Base-by-base conservation (phyloP, 306 rosid genomes). In the Carpinus fangiana region DNA sequence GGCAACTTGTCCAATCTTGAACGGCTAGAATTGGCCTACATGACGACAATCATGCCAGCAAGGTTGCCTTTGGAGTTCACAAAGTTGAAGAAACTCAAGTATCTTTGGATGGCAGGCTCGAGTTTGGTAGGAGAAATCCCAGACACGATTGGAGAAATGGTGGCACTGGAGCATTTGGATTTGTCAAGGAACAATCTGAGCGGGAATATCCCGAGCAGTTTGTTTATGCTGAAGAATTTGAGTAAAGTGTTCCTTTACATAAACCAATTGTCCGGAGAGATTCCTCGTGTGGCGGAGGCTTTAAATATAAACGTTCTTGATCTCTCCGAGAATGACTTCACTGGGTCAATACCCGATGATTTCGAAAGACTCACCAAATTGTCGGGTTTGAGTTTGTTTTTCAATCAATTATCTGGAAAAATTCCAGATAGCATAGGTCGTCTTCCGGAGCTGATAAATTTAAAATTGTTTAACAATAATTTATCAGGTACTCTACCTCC, bases 401-500 rank as follows among this genome's bases (percentile, higher is more conserved):
- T 0, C 43, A 93, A 89, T 82, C 76, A 76, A 2, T 77, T 93
- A 45, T 76, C 86, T 36, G 97, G 97, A 21, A 81, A 77, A 79
- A 79, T 93, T 36, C 98, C 97, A 21, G 73, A 79, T 11, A 73
- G 79, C 72, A 75, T 93, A 21, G 93, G 89, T 43, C 84, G 47
- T 28, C 88, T 93, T 45, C 98, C 90, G 13, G 60, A 80, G 10
- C 77, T 93, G 28, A 0, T 62, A 8, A 65, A 75, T 36, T 78
- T 93, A 57, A 76, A 31, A 17, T 31, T 91, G 71, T 88, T 82
- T 64, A 5, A 1, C 23, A 91, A 91, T 78, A 90, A 86, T 4
- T 75, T 93, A 12, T 85, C 94, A 41, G 97, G 95, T 12, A 70
- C 41, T 14, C 41, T 91, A 72, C 89, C 98, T 69, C 82, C 89